These are phyloP conservation scores for Ganoderma boninense DNA, from an alignment of 1,284 basidiomycete genomes.

Conservation along the genomic window DNA sequence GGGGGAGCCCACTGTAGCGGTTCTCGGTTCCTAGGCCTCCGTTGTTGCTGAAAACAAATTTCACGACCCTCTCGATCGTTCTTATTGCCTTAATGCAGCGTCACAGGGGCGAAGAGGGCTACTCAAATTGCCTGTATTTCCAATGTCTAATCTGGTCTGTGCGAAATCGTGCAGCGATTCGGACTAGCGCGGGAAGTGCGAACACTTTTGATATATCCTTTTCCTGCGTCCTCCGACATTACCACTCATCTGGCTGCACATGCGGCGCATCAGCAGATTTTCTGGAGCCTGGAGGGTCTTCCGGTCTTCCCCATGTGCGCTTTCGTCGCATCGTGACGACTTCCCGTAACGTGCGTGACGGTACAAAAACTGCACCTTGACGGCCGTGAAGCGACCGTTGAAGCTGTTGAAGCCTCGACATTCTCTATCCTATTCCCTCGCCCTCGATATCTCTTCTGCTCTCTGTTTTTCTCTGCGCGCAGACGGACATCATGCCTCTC, in stretches of 20 bases:
- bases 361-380: not conserved
- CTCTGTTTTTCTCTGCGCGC: not conserved
- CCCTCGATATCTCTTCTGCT: not conserved
- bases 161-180: not conserved
- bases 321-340: not conserved
- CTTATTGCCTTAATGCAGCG: not conserved
- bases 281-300: not conserved
- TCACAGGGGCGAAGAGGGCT: not conserved
- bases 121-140: not conserved
- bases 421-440: not conserved
- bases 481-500: slow-evolving; percentile 15
- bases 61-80: not conserved
- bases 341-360: not conserved
- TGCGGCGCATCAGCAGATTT: not conserved
- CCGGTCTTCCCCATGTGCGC: not conserved
- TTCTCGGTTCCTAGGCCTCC: too few species aligned
- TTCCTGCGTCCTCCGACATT: too few species aligned
- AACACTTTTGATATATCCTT: too few species aligned
- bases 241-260: too few species aligned
- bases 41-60: not conserved
- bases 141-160: not conserved
- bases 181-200: not conserved
- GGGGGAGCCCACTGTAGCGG: too few species aligned
- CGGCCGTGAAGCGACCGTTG: not conserved
- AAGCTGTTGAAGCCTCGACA: not conserved